Evolutionary conservation across 2,329 filamentous ascomycete genomes (phyloP).

Genomic region (Xylaria hypoxylon): DNA sequence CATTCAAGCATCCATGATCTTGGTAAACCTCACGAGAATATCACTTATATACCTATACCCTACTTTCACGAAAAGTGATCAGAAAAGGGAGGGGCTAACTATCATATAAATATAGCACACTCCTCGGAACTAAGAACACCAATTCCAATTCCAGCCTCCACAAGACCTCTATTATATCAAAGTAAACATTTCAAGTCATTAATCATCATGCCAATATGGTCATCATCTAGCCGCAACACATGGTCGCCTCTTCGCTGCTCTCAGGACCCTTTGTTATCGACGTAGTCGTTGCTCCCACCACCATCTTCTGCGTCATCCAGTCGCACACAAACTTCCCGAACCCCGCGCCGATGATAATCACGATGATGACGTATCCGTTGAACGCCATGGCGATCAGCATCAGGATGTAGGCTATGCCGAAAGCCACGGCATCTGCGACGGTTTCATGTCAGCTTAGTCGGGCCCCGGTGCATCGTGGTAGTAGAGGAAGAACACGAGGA

Average conservation of each 20-base stretch:
- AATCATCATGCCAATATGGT: constrained; percentile 4
- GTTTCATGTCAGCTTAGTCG: constrained; percentile 16
- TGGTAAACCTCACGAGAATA: too few relatives aligned
- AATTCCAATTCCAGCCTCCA: not conserved
- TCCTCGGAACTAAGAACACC: not conserved
- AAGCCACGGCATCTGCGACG: constrained; percentile 52
- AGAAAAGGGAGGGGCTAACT: too few relatives aligned
- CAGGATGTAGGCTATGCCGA: constrained; percentile 58
- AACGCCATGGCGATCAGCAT: constrained; percentile 61
- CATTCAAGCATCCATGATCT: too few relatives aligned
- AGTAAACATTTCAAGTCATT: constrained; percentile 1
- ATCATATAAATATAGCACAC: not conserved
- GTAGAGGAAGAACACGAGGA: not conserved
- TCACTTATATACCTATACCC: too few relatives aligned
- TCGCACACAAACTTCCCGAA: constrained; percentile 67
- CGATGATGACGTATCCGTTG: constrained; percentile 60
- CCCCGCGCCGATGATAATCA: constrained; percentile 60
- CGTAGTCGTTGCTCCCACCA: constrained; percentile 40
- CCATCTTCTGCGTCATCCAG: constrained; percentile 62
- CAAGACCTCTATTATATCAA: not conserved
- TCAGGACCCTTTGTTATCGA: constrained; percentile 27
- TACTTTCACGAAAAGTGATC: too few relatives aligned
- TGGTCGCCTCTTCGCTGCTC: constrained; percentile 33
- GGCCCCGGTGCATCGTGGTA: not conserved
- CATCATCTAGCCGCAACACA: constrained; percentile 36